A percentile compares a stretch with the other conserved stretches of the same genome.
These are phyloP conservation scores for Colletotrichum orbiculare DNA, from an alignment of 2,329 filamentous ascomycete genomes.

Conservation along the genomic window DNA sequence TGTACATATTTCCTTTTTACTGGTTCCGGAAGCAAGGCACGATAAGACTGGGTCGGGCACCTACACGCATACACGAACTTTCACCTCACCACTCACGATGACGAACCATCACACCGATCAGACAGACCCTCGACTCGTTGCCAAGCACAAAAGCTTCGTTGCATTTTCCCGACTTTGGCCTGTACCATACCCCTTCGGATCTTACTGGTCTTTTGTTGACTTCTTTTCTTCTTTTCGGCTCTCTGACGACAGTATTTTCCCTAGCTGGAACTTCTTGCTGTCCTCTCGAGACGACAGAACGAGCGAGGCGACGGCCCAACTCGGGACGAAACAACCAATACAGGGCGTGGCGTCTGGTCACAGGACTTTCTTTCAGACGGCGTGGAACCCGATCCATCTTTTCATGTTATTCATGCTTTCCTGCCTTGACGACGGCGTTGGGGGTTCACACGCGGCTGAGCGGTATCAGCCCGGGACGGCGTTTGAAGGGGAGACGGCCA, in stretches of 20 bases:
- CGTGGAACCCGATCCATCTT: slow-evolving; percentile 32
- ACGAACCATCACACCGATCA: slow-evolving; percentile 32
- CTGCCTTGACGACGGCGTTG: slow-evolving; percentile 33
- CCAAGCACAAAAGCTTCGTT: slow-evolving; percentile 33
- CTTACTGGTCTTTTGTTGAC: slow-evolving; percentile 36
- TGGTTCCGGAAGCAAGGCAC: slow-evolving; percentile 29
- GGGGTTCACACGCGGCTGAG: slow-evolving; percentile 33
- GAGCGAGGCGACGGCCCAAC: slow-evolving; percentile 26
- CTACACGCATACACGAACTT: slow-evolving; percentile 26
- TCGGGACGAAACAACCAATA: slow-evolving; percentile 19
- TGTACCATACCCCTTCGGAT: slow-evolving; percentile 36
- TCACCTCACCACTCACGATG: slow-evolving; percentile 28
- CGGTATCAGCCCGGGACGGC: slow-evolving; percentile 34
- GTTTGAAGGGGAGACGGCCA: slow-evolving; percentile 35
- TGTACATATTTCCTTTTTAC: slow-evolving; percentile 38
- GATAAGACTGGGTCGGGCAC: slow-evolving; percentile 36
- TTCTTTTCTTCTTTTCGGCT: slow-evolving; percentile 34
- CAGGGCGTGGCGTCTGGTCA: slow-evolving; percentile 12
- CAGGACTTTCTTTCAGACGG: slow-evolving; percentile 11
- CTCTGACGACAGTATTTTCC: slow-evolving; percentile 35
- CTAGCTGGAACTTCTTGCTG: slow-evolving; percentile 27
- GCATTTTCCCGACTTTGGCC: slow-evolving; percentile 37
- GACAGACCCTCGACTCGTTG: slow-evolving; percentile 22
- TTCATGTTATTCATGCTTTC: slow-evolving; percentile 31
- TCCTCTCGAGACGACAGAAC: slow-evolving; percentile 26